Base-by-base conservation (phyloP, 2,329 filamentous ascomycete genomes). In the Albophoma yamanashiensis region DNA sequence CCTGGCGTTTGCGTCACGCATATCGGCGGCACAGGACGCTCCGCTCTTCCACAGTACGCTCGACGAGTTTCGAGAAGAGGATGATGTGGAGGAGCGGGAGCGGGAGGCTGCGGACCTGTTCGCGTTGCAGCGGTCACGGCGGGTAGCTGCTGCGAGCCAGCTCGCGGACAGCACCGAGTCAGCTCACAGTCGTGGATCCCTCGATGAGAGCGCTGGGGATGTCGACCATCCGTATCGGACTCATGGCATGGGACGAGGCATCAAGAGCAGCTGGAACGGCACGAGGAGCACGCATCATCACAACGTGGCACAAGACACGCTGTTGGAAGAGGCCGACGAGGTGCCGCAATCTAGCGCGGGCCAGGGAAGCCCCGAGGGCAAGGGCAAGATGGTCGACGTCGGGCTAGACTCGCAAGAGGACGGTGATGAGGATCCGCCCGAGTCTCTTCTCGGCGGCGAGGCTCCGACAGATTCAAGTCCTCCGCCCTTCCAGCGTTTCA, bases 21-120 rank as follows among this genome's bases (percentile, higher is more conserved):
- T 89, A 62, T 83, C 88, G 5, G 80, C 85, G 53, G 79, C 80
- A 25, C 88, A 90, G 61, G 89, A 92, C 66, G 92, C 93, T 12
- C 94, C 94, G 59, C 80, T 99, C n/a, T 97, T 99, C 73, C 92
- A 94, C 74, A 96, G 91, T 69, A 87, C 90, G 5, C 84, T 92
- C 20, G 92, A 96, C 72, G 91, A 95, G 69, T 94, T 95, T 64
- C 86, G 89, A 63, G 92, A 97, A 74, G 91, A 95, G 69, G 92
- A 97, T 64, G 93, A 97, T 63, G 92, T 94, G 71, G 89, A 91
- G 67, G 92, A 96, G 74, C 87, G 91, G 67, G 90, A 95, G 67
- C 81, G 92, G 59, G 93, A 97, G 70, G 90, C 93, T 40, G 92
- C 92, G n/a, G 94, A 97, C 74, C 87, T 94, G 65, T 95, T 92